Percentiles rank a stretch among this genome's conserved stretches.
Evolutionary conservation across 208 protist genomes (phyloP).

Genomic region (Leishmania braziliensis): DNA sequence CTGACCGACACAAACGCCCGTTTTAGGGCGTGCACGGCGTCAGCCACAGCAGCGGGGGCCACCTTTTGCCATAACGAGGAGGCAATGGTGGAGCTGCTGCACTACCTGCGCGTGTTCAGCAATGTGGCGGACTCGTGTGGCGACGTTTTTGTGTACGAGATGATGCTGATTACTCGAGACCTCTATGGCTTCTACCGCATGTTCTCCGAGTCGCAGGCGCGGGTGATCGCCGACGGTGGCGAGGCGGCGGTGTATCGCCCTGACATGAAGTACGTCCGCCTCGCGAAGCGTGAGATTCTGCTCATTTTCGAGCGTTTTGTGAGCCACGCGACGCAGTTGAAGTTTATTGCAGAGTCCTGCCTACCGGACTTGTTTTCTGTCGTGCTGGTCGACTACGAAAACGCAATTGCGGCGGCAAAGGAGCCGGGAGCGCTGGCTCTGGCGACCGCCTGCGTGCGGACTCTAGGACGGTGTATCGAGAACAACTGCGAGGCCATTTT

Average conservation of each 20-base stretch:
- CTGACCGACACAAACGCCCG: constrained; percentile 91
- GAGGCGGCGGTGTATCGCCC: constrained; percentile 30
- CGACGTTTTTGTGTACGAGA: constrained; percentile 91
- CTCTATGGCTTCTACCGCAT: constrained; percentile 95
- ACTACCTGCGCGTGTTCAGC: constrained; percentile 96
- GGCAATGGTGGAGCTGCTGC: constrained; percentile 82
- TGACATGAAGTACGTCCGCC: constrained; percentile 79
- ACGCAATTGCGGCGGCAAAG: constrained; percentile 79
- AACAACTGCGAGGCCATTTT: constrained; percentile 94
- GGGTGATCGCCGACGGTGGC: constrained; percentile 32
- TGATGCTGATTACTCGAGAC: constrained; percentile 94
- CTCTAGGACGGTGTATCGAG: constrained; percentile 74
- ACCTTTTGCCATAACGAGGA: constrained; percentile 64
- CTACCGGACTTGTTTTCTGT: constrained; percentile 95
- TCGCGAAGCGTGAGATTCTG: constrained; percentile 96
- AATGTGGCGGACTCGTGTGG: constrained; percentile 90
- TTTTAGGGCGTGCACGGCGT: constrained; percentile 72
- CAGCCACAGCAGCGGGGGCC: constrained; percentile 43
- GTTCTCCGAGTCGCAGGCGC: constrained; percentile 70
- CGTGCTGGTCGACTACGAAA: constrained; percentile 96
- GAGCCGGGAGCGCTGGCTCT: constrained; percentile 96
- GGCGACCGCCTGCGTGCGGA: constrained; percentile 90
- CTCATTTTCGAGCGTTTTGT: constrained; percentile 96
- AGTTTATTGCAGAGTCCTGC: constrained; percentile 89
- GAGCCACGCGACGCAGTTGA: constrained; percentile 76